A percentile compares a stretch with the other conserved stretches of the same genome.
Evolutionary conservation across 441 rosid genomes (phyloP).

Genomic region (Syzygium syzygioides): DNA sequence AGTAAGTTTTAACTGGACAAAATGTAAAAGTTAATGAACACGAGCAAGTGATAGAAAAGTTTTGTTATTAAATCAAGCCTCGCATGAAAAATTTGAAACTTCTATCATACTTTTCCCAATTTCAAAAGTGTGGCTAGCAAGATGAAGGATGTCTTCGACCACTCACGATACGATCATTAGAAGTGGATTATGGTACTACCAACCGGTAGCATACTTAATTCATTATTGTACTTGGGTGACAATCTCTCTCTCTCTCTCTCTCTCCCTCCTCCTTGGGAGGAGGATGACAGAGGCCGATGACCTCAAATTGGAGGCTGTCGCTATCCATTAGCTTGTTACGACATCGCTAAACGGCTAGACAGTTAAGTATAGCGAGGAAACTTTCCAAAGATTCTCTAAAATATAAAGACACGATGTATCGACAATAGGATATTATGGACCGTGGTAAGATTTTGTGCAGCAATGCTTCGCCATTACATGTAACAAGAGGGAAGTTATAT

Average conservation of each 20-base stretch:
- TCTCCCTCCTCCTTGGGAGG: background rate
- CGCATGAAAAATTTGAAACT: background rate
- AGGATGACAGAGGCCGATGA: background rate
- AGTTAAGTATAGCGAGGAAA: background rate
- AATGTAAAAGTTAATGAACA: background rate
- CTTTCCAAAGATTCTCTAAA: background rate
- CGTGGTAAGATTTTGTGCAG: background rate
- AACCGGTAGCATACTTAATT: background rate
- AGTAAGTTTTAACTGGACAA: too few relatives aligned
- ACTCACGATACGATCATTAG: background rate
- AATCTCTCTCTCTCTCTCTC: background rate
- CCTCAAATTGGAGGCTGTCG: background rate
- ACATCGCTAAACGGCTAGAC: background rate
- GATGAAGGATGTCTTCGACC: background rate
- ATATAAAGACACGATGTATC: background rate
- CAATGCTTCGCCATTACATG: background rate
- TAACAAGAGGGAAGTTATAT: background rate
- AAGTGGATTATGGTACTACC: background rate
- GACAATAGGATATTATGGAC: background rate
- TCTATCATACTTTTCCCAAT: too few relatives aligned
- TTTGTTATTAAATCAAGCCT: background rate
- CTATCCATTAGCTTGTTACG: background rate
- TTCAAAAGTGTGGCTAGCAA: background rate
- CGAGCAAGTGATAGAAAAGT: too few relatives aligned
- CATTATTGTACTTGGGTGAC: background rate